A percentile compares a stretch with the other conserved stretches of the same genome.
phyloP scores from a whole-genome alignment of 2,329 filamentous ascomycete genomes.

The Chrysosporium queenslandicum region DNA sequence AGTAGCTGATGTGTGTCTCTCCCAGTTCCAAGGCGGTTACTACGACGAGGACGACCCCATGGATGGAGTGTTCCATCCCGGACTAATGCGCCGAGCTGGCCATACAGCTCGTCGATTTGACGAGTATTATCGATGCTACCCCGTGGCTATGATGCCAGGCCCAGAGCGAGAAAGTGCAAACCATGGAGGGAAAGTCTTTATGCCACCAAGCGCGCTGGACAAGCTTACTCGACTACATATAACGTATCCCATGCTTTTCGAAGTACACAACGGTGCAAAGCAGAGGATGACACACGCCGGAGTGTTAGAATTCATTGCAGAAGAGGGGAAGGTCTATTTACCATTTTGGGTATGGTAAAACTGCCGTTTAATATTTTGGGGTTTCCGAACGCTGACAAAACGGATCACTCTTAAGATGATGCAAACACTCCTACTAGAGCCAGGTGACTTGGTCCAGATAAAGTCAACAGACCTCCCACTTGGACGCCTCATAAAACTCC shows the following conservation, averaged over 20 bases:
- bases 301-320: slow-evolving; percentile 93
- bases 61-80: slow-evolving; percentile 45
- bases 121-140: slow-evolving; percentile 97
- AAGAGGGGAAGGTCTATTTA: slow-evolving; percentile 92
- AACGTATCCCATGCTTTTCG: slow-evolving; percentile 93
- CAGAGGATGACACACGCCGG: slow-evolving; percentile 79
- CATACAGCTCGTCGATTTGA: slow-evolving; percentile 67
- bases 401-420: slow-evolving; percentile 60
- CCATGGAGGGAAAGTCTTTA: slow-evolving; percentile 93
- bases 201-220: slow-evolving; percentile 91
- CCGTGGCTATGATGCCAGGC: slow-evolving; percentile 85
- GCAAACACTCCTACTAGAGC: slow-evolving; percentile 78
- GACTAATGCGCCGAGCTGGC: slow-evolving; percentile 40
- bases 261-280: slow-evolving; percentile 80
- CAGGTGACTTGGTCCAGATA: slow-evolving; percentile 88
- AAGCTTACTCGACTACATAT: slow-evolving; percentile 94
- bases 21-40: slow-evolving; percentile 39
- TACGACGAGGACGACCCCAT: slow-evolving; percentile 46
- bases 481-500: slow-evolving; percentile 88
- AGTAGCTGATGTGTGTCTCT: neutral
- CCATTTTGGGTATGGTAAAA: slow-evolving; percentile 68
- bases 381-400: slow-evolving; percentile 7
- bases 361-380: neutral
- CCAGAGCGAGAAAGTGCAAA: slow-evolving; percentile 82
- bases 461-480: slow-evolving; percentile 88